phyloP scores from a whole-genome alignment of 495 filamentous ascomycete species.

The Polyplosphaeria fusca region DNA sequence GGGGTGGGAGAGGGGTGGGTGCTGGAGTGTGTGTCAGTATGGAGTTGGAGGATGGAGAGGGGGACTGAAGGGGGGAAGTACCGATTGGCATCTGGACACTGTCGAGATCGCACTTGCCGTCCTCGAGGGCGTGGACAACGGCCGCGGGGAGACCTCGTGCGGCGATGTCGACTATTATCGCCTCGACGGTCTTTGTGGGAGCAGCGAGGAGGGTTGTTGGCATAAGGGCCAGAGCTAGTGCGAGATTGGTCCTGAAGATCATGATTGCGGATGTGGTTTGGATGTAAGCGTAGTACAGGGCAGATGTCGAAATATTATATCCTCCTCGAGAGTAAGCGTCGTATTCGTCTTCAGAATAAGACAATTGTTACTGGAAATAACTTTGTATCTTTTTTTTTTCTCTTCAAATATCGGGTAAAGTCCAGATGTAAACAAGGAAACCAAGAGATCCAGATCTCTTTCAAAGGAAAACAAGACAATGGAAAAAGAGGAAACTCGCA shows the following conservation, averaged over 20 bases:
- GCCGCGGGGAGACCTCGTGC: no score
- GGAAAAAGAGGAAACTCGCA: not conserved
- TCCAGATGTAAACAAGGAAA: not conserved
- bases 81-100: not conserved
- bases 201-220: conserved; percentile 23
- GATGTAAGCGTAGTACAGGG: not conserved
- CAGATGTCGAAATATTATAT: not conserved
- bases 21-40: conserved; percentile 28
- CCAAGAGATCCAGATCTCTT: conserved; percentile 1
- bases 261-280: conserved; percentile 23
- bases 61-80: conserved; percentile 13
- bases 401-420: conserved; percentile 1
- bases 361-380: no score
- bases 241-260: conserved; percentile 27
- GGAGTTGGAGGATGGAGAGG: not conserved
- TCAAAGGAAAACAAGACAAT: conserved; percentile 2
- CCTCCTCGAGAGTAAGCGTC: not conserved
- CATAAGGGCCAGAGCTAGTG: conserved; percentile 29
- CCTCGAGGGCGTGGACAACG: conserved; percentile 1
- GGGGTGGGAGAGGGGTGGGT: conserved; percentile 52
- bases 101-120: not conserved
- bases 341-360: not conserved
- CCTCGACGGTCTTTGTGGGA: conserved; percentile 9
- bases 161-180: conserved; percentile 2
- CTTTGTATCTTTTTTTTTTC: no score